Conservation (phyloP, 768 basidiomycete species). For the Sarcomyxa edulis region DNA sequence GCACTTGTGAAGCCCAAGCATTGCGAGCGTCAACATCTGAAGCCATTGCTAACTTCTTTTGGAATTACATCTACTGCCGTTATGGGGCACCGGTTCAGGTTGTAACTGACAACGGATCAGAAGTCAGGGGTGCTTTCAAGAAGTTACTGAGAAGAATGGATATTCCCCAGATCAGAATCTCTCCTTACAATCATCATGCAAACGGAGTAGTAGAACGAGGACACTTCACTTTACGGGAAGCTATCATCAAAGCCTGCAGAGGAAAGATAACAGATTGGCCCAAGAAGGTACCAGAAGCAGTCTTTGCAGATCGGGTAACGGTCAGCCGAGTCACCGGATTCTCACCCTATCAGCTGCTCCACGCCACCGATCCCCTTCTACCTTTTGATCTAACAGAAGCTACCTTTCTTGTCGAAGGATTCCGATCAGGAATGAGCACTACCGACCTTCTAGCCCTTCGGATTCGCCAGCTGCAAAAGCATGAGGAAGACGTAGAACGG, state of each 20-base stretch:
- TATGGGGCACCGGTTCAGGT: constrained; percentile 21
- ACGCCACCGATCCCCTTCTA: constrained; percentile 22
- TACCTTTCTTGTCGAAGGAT: constrained; percentile 21
- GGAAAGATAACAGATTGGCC: too few species aligned
- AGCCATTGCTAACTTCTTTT: constrained; percentile 21
- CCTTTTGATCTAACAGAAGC: constrained; percentile 26
- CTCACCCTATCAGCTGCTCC: constrained; percentile 17
- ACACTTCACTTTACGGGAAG: constrained; percentile 25
- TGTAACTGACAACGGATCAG: constrained; percentile 24
- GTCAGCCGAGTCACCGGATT: constrained; percentile 14
- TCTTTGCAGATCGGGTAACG: constrained; percentile 16
- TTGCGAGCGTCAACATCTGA: constrained; percentile 10
- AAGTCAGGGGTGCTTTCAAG: constrained; percentile 15
- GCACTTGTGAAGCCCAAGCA: constrained; percentile 20
- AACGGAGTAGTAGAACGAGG: constrained; percentile 32
- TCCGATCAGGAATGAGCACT: constrained; percentile 7
- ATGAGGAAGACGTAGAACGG: neutral
- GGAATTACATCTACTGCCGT: constrained; percentile 25
- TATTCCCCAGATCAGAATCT: constrained; percentile 23
- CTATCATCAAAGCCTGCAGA: constrained; percentile 22
- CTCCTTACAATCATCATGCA: constrained; percentile 27
- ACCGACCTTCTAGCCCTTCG: constrained; percentile 3
- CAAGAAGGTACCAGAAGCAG: neutral
- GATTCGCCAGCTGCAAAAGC: neutral
- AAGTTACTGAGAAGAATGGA: constrained; percentile 1